Evolutionary conservation across 208 protist species (phyloP).

Genomic region (Cochliopodium minus): DNA sequence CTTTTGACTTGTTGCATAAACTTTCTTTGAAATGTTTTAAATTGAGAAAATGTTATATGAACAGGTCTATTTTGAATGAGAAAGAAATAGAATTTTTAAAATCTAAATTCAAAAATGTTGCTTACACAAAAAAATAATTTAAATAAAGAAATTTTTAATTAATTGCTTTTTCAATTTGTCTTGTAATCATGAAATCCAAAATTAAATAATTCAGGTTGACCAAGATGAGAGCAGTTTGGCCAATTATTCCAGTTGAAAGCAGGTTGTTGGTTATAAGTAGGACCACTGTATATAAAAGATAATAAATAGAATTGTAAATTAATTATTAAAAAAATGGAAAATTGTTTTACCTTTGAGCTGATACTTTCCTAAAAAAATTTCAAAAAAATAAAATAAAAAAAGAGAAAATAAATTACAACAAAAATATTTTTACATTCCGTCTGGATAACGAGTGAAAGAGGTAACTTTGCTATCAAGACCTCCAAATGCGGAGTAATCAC

Average conservation of each 20-base stretch:
- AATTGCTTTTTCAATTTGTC: too few species aligned
- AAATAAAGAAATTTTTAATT: background rate
- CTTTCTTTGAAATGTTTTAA: too few species aligned
- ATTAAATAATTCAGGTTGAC: constrained; percentile 8
- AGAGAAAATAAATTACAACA: too few species aligned
- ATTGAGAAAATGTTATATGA: too few species aligned
- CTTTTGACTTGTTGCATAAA: too few species aligned
- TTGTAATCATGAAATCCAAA: constrained; percentile 10
- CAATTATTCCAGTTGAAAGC: constrained; percentile 15
- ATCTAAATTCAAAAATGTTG: background rate
- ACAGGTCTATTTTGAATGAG: too few species aligned
- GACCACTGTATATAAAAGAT: constrained; percentile 18
- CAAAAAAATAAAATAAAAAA: too few species aligned
- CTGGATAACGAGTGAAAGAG: background rate
- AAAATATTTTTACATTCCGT: background rate
- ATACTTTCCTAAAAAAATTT: too few species aligned
- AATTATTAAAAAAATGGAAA: too few species aligned
- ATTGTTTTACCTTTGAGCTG: too few species aligned
- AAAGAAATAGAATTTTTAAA: too few species aligned
- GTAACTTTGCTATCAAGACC: constrained; percentile 33
- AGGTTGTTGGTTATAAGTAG: constrained; percentile 17
- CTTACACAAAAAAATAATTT: background rate
- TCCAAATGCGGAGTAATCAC: constrained; percentile 21
- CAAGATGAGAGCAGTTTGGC: constrained; percentile 9
- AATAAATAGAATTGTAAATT: too few species aligned